phyloP scores from a whole-genome alignment of 768 basidiomycete genomes.

The Dendrothele bispora region DNA sequence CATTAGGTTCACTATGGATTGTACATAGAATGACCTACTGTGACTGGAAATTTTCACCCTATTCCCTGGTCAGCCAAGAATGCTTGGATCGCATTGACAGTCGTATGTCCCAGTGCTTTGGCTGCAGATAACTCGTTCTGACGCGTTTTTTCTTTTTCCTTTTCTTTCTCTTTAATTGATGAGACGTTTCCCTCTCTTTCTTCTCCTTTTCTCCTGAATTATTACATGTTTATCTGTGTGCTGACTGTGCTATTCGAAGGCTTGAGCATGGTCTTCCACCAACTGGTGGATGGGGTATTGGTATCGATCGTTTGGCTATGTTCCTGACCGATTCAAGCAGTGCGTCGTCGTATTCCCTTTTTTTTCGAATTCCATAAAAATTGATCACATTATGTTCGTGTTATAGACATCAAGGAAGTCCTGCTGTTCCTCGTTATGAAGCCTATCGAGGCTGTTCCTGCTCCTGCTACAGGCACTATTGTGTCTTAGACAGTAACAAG shows the following conservation, averaged over 20 bases:
- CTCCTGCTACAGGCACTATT: too few species aligned
- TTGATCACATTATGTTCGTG: background rate
- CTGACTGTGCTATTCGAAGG: conserved; percentile 43
- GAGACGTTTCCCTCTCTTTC: too few species aligned
- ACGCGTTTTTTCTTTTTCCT: background rate
- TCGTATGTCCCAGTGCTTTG: conserved; percentile 26
- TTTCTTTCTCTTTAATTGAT: conserved; percentile 26
- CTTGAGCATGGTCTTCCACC: conserved; percentile 97
- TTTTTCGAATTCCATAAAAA: background rate
- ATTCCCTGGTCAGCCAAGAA: conserved; percentile 39
- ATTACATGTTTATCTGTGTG: too few species aligned
- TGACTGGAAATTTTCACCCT: conserved; percentile 31
- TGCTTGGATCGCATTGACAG: conserved; percentile 47
- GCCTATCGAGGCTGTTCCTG: too few species aligned
- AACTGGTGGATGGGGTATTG: conserved; percentile 96
- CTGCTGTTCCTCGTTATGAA: conserved; percentile 98
- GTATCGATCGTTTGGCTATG: conserved; percentile 96
- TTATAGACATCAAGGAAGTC: conserved; percentile 91
- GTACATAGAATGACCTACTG: conserved; percentile 42
- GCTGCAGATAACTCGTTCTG: background rate
- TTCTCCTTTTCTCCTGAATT: too few species aligned
- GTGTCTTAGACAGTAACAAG: too few species aligned
- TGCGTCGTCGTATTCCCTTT: too few species aligned
- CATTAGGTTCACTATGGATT: conserved; percentile 49
- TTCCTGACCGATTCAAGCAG: conserved; percentile 95